Base-by-base conservation (phyloP, 768 basidiomycete genomes). In the Clitopilus hobsonii region DNA sequence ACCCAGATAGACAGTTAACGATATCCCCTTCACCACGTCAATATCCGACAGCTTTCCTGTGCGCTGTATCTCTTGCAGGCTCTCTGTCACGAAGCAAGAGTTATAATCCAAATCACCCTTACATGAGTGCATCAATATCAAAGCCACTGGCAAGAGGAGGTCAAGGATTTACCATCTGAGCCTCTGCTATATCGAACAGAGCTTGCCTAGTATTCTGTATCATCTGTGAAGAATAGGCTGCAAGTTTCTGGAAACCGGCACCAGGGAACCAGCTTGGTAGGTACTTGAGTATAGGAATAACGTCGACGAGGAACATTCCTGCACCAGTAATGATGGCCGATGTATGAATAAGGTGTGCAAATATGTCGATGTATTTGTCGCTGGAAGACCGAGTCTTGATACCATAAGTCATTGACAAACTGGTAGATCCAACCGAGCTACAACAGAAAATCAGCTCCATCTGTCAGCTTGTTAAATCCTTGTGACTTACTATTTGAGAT, bases 101-200 rank as follows among this genome's bases (percentile, higher is more conserved):
- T n/a, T n/a, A n/a, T n/a, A n/a, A n/a, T n/a, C n/a, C n/a, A n/a
- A n/a, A n/a, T n/a, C n/a, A n/a, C n/a, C n/a, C n/a, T n/a, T n/a
- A n/a, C n/a, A n/a, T n/a, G n/a, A n/a, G n/a, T n/a, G n/a, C n/a
- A n/a, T n/a, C n/a, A n/a, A n/a, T n/a, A n/a, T n/a, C n/a, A n/a
- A n/a, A n/a, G n/a, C n/a, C n/a, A n/a, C n/a, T n/a, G n/a, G n/a
- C n/a, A n/a, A n/a, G n/a, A n/a, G n/a, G n/a, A n/a, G n/a, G n/a
- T n/a, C n/a, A n/a, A n/a, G n/a, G n/a, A n/a, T n/a, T 36, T n/a
- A 36, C 32, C 32, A 36, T 51, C 25, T 20, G 18, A 18, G 59
- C 29, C 6, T 62, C 65, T 16, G 51, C 51, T 29, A 10, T 30
- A n/a, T 36, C 32, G n/a, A 36, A 36, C 13, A 36, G 32, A 14